Evolutionary conservation across 2,329 filamentous ascomycete genomes (phyloP).

Genomic region (Fusarium staphyleae): DNA sequence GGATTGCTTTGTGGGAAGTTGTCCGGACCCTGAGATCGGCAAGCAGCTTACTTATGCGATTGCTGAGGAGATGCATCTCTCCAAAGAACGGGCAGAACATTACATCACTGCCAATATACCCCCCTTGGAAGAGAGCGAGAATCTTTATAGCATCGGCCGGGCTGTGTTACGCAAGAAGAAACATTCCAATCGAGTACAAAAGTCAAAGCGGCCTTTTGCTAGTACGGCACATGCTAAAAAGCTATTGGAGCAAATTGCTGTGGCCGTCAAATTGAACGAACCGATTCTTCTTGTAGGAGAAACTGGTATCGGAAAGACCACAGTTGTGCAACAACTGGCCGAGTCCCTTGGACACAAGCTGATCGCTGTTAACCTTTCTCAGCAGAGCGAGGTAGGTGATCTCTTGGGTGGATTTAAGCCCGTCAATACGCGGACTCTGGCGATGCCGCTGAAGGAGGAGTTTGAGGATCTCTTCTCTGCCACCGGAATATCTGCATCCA

Average conservation of each 20-base stretch:
- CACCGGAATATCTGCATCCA: constrained; percentile 83
- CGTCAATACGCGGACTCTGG: constrained; percentile 85
- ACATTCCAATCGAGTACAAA: constrained; percentile 54
- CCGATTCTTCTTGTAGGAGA: constrained; percentile 95
- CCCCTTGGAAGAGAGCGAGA: constrained; percentile 66
- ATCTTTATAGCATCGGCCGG: constrained; percentile 69
- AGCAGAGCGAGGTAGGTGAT: constrained; percentile 97
- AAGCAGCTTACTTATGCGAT: constrained; percentile 70
- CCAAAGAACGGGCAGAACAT: constrained; percentile 80
- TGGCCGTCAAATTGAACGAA: constrained; percentile 83
- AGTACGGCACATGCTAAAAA: constrained; percentile 85
- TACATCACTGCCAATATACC: constrained; percentile 78
- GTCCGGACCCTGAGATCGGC: constrained; percentile 70
- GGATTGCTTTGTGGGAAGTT: constrained; percentile 87
- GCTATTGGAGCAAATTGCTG: constrained; percentile 86
- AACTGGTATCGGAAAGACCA: constrained; percentile 98
- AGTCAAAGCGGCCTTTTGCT: constrained; percentile 76
- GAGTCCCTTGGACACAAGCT: constrained; percentile 84
- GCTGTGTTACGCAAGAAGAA: constrained; percentile 67
- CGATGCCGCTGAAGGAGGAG: constrained; percentile 89
- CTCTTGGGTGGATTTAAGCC: constrained; percentile 96
- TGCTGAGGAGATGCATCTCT: constrained; percentile 86
- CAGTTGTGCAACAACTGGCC: constrained; percentile 91
- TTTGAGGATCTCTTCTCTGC: constrained; percentile 89
- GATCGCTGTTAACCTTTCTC: constrained; percentile 92